Conservation (phyloP, 2,329 filamentous ascomycete genomes). For the Colletotrichum coccodes region DNA sequence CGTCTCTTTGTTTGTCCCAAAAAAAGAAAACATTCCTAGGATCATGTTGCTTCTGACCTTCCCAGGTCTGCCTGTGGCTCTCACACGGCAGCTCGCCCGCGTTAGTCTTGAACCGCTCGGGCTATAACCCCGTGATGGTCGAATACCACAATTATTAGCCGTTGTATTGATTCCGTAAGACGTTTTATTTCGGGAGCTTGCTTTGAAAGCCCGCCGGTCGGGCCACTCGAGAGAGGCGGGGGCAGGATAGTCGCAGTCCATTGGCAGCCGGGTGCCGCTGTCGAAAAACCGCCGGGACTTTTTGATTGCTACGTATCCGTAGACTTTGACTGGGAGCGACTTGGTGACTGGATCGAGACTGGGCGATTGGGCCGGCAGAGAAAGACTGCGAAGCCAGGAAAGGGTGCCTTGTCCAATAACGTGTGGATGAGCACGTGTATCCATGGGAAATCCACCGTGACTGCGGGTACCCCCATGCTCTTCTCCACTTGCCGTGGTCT, state of each 20-base stretch:
- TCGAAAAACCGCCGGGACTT: neutral
- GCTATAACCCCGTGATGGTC: neutral
- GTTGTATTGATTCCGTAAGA: conserved; percentile 10
- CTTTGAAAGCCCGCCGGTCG: conserved; percentile 16
- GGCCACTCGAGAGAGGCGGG: neutral
- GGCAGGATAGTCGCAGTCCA: neutral
- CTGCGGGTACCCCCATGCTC: conserved; percentile 1
- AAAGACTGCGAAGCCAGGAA: neutral
- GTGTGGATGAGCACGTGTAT: conserved; percentile 14
- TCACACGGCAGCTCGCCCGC: neutral
- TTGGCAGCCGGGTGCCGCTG: neutral
- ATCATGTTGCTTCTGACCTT: neutral
- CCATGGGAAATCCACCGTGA: neutral
- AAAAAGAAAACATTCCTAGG: neutral
- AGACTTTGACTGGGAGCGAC: neutral
- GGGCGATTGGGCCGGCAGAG: neutral
- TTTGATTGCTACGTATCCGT: neutral
- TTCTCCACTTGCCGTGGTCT: conserved; percentile 21
- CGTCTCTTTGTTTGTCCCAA: neutral
- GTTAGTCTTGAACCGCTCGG: neutral
- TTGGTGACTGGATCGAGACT: neutral
- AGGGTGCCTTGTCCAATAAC: neutral
- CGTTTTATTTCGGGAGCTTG: conserved; percentile 4
- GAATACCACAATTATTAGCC: neutral
- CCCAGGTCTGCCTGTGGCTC: neutral